Conservation (phyloP, 495 filamentous ascomycete species). For the Haplographium delicatum region DNA sequence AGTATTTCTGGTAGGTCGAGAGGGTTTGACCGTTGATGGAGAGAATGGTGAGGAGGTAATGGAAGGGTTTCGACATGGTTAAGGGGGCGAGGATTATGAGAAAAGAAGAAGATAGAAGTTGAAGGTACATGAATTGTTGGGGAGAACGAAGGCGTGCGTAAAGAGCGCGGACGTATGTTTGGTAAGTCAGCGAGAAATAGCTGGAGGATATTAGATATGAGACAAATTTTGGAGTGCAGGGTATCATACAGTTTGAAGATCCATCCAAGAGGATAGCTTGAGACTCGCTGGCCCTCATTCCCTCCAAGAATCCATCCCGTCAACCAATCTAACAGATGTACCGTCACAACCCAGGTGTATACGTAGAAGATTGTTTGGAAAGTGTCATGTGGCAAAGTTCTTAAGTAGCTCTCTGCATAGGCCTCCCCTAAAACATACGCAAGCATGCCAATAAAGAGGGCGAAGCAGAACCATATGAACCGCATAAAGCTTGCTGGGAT, state of each 20-base stretch:
- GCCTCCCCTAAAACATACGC: constrained; percentile 59
- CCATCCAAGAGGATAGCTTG: constrained; percentile 58
- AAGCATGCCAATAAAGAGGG: constrained; percentile 52
- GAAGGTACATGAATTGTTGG: constrained; percentile 53
- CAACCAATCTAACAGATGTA: constrained; percentile 52
- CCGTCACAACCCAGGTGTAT: constrained; percentile 59
- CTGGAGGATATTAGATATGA: constrained; percentile 28
- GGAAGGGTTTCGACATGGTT: constrained; percentile 52
- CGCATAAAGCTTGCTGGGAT: constrained; percentile 56
- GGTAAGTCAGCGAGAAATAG: constrained; percentile 61
- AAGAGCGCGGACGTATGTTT: constrained; percentile 64
- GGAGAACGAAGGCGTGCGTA: constrained; percentile 58
- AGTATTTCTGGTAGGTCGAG: constrained; percentile 52
- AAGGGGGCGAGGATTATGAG: constrained; percentile 55
- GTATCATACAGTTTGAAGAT: constrained; percentile 54
- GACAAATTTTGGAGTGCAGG: neutral
- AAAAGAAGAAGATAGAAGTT: constrained; percentile 49
- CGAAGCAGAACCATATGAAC: constrained; percentile 62
- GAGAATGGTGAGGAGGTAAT: constrained; percentile 42
- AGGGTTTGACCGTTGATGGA: constrained; percentile 49
- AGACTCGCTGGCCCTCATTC: constrained; percentile 52
- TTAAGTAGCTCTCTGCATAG: constrained; percentile 61
- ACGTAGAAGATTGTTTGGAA: constrained; percentile 60
- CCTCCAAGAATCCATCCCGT: constrained; percentile 59
- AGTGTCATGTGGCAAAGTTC: constrained; percentile 57